Evolutionary conservation across 1,284 basidiomycete genomes (phyloP), one percentile per base, ranked within the genome.

Genomic region (Takashimella koratensis): DNA sequence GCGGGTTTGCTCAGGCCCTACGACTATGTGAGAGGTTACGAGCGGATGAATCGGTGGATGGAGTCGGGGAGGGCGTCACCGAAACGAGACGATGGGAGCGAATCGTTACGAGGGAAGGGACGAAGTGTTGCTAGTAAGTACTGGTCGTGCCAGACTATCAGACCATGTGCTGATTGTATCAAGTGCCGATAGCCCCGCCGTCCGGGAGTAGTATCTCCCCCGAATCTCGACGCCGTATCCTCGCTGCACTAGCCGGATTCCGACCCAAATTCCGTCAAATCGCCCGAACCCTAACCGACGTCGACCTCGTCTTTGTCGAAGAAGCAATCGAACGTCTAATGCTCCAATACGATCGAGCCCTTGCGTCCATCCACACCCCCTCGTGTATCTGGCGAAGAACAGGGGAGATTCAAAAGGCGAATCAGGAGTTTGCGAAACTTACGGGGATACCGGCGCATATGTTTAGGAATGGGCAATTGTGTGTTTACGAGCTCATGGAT

Each of bases 401-500:
- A 1, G 96, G 96, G 23, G 94, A 98, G 77, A 98, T 98, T 56
- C 97, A 98, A 81, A 98, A 94, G 77, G 95, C 86, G 40, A 98
- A 98, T 71, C 84, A 90, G 56, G 93, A 97, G 76, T 74, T 75
- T 49, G 67, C 70, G 43, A 68, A 65, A 25, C 58, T 75, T 40
- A 70, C 71, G 2, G 68, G 65, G 24, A 66, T 71, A 54, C 63
- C 66, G 13, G 63, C 68, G 24, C 55, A 61, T 36, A 66, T 59
- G 54, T 61, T 71, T 48, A 59, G 69, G 45, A 62, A 57, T 79
- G 95, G 95, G 1, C 85, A 90, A 47, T 75, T 97, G 44, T 96
- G 93, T 66, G 97, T 99, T 52, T 98, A 98, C 76, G 95, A 98
- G 74, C 82, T 98, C 51, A 94, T 95, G 90, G 88, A 90, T 2